Evolutionary conservation across 2,329 filamentous ascomycete genomes (phyloP), one percentile per base, ranked within the genome.

Genomic region (Fusarium oligoseptatum): DNA sequence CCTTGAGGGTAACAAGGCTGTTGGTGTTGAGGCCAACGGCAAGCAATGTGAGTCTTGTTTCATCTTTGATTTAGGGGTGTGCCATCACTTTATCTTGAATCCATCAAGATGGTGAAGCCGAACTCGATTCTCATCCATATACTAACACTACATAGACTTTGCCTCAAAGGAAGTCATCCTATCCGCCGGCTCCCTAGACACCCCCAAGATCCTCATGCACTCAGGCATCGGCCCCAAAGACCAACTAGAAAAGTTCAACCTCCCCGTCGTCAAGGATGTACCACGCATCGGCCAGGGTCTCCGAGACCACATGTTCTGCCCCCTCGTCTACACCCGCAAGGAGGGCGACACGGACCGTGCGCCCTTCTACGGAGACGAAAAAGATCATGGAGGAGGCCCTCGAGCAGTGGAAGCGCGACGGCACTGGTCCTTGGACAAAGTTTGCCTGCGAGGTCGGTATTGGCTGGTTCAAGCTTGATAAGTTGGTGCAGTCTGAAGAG

Each of bases 381-480:
- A 75, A 82, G 4, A 81, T 79, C 9, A 86, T 86, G 82, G 84
- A 84, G 2, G 80, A 78, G 1, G 87, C 87, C 0, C 79, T 87
- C n/a, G 80, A 82, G 41, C 85, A 88, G 71, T 89, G 88, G 86
- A 80, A 82, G 36, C 79, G 77, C 2, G 84, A 87, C 64, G 82
- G 83, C 0, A 83, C 84, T 0, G 85, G 85, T 0, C 76, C 80
- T 0, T 85, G 84, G 82, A 76, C 82, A 8, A 84, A 83, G 64
- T 83, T 82, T 36, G 83, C 81, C 5, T 85, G 84, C 64, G 78
- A 82, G 45, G 67, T 81, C 8, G 80, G 81, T 9, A 84, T 87
- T 41, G 86, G 85, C 4, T 88, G 80, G 78, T 84, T 85, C 77
- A 86, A 87, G 77, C 81, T 84, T 0, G 82, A 85, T 7, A 73